Conservation (phyloP, 768 basidiomycete species). For the Suillus subalutaceus region DNA sequence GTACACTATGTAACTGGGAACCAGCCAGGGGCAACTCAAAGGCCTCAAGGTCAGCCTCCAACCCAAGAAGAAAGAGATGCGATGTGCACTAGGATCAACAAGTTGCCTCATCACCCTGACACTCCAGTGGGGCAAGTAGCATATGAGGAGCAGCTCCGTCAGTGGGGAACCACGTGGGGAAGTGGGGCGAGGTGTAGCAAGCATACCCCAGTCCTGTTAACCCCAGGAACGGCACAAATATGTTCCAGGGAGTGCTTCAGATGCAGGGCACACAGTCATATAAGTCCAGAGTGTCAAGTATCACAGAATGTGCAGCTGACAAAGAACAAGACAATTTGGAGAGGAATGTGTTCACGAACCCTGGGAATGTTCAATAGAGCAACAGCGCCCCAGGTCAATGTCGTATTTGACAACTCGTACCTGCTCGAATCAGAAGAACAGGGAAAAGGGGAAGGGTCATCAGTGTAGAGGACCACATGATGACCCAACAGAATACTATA, state of each 20-base stretch:
- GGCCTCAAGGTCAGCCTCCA: too few species aligned
- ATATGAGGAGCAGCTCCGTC: too few species aligned
- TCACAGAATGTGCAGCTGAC: background rate
- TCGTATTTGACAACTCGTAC: background rate
- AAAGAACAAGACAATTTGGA: background rate
- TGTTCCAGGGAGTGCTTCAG: background rate
- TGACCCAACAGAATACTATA: background rate
- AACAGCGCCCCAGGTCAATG: background rate
- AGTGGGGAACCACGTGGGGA: too few species aligned
- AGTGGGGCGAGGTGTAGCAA: too few species aligned
- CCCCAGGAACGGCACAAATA: background rate
- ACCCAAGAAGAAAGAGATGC: too few species aligned
- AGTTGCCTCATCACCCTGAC: too few species aligned
- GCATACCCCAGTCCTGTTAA: too few species aligned
- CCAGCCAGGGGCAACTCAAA: too few species aligned
- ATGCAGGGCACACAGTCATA: background rate
- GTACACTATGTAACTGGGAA: too few species aligned
- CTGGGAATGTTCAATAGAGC: background rate
- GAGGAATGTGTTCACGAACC: accelerated
- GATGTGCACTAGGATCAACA: too few species aligned
- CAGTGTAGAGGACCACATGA: conserved; percentile 2
- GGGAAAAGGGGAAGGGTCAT: conserved; percentile 2
- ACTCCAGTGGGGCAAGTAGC: too few species aligned
- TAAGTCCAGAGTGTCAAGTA: background rate
- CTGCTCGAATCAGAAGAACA: background rate